Evolutionary conservation across 2,329 filamentous ascomycete genomes (phyloP), one percentile per base, ranked within the genome.

Genomic region (Geosmithia morbida): DNA sequence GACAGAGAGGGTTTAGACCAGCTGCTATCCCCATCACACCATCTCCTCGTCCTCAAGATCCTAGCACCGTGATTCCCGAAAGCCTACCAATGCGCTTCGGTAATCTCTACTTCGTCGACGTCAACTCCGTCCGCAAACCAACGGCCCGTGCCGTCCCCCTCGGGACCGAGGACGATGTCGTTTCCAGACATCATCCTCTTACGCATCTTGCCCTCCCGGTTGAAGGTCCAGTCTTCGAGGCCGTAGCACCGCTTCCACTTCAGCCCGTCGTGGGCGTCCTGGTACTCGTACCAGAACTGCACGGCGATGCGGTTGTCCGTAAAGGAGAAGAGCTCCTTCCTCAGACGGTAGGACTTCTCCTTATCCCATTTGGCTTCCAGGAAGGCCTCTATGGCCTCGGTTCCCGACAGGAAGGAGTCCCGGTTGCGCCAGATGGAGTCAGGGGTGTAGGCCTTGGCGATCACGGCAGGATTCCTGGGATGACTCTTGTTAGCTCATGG

Each of bases 171-270:
- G 57, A 71, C 72, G 39, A 86, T 69, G 60, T 87, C 80, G 52
- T 86, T 86, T 1, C 77, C 83, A 56, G 81, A 85, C 83, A 87
- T 87, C 68, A 82, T 77, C 43, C 83, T 65, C 70, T 86, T 87
- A 50, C 75, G 67, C 83, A 87, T 87, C 45, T 77, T 65, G 0
- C 83, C 83, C 54, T 85, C 75, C 1, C 73, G 68, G 0, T 77
- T 79, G 61, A 86, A 87, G 0, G 82, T 87, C 83, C 83, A 87
- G 58, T 87, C 82, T 57, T 87, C 83, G 11, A 94, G 72, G 0
- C 87, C 87, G 57, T 94, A 94, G 43, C 83, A 88, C n/a, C 86
- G 73, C 72, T 83, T 89, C 87, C 87, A 94, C 60, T 86, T 79
- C 39, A 83, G 81, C 10, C 33, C 33, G 2, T 70, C 55, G 7